These are phyloP conservation scores for Citrus hindsii DNA, from an alignment of 345 rosid species.

Conservation along the genomic window DNA sequence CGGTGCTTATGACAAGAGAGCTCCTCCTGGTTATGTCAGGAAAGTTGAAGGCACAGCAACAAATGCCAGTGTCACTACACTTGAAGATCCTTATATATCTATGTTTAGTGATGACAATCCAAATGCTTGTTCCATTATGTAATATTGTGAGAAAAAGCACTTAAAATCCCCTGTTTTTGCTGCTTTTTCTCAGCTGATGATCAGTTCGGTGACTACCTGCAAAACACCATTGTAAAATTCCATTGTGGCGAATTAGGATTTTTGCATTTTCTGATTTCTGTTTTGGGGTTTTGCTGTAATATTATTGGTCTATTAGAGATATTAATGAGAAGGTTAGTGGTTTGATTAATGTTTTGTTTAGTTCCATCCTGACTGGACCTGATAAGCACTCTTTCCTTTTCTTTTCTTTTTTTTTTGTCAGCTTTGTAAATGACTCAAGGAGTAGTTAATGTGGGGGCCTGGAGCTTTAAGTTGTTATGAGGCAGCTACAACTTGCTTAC, in stretches of 20 bases:
- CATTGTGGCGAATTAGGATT: background rate
- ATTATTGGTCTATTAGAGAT: background rate
- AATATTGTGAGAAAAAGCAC: background rate
- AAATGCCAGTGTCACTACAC: constrained; percentile 34
- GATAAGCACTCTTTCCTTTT: background rate
- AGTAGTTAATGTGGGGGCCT: constrained; percentile 18
- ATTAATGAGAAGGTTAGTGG: background rate
- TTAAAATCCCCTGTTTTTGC: background rate
- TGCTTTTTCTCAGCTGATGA: background rate
- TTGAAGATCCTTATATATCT: constrained; percentile 59
- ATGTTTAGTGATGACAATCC: constrained; percentile 90
- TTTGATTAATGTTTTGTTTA: background rate
- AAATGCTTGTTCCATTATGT: constrained; percentile 90
- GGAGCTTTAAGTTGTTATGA: background rate
- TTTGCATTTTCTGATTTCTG: background rate
- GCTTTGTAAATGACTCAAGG: constrained; percentile 3
- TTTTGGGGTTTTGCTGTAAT: background rate
- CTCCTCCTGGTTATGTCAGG: constrained; percentile 93
- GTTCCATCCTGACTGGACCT: background rate
- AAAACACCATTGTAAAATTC: constrained; percentile 13
- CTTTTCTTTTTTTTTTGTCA: background rate
- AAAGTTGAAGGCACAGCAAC: constrained; percentile 45
- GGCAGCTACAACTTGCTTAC: background rate
- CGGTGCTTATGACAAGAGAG: constrained; percentile 87
- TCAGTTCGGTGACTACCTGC: background rate